phyloP scores from a whole-genome alignment of 2,329 filamentous ascomycete species.

The Hysterium pulicare region DNA sequence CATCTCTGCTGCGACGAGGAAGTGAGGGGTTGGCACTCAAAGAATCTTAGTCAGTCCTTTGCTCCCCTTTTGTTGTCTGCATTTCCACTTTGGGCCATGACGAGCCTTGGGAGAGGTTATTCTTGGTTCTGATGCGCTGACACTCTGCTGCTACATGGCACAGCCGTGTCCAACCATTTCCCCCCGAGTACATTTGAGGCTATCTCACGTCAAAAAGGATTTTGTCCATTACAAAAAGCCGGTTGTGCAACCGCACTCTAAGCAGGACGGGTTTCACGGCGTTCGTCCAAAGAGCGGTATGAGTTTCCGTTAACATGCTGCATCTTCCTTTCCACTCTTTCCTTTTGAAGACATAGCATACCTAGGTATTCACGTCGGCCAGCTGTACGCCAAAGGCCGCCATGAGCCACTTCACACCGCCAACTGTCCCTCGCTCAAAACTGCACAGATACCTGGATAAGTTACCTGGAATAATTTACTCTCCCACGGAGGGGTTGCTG shows the following conservation, averaged over 20 bases:
- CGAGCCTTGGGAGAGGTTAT: background rate
- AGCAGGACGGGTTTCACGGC: conserved; percentile 18
- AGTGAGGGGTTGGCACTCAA: background rate
- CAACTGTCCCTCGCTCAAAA: conserved; percentile 17
- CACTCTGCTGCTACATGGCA: conserved; percentile 25
- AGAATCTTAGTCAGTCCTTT: background rate
- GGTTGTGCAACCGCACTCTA: background rate
- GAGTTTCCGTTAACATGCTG: conserved; percentile 6
- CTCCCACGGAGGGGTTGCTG: conserved; percentile 5
- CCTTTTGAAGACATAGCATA: conserved; percentile 28
- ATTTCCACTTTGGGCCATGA: background rate
- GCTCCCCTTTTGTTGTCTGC: too few relatives aligned
- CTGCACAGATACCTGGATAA: too few relatives aligned
- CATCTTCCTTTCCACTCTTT: conserved; percentile 14
- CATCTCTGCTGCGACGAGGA: background rate
- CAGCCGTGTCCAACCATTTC: conserved; percentile 23
- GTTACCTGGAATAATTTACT: too few relatives aligned
- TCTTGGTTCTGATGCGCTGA: conserved; percentile 4
- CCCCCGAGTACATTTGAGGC: background rate
- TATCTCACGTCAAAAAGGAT: background rate
- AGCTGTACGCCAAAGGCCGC: conserved; percentile 8
- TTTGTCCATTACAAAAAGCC: background rate
- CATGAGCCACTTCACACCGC: conserved; percentile 18
- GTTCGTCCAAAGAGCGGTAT: conserved; percentile 33
- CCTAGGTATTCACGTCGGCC: conserved; percentile 6